Conservation (phyloP, 768 basidiomycete genomes). For the Strobilomyces confusus region DNA sequence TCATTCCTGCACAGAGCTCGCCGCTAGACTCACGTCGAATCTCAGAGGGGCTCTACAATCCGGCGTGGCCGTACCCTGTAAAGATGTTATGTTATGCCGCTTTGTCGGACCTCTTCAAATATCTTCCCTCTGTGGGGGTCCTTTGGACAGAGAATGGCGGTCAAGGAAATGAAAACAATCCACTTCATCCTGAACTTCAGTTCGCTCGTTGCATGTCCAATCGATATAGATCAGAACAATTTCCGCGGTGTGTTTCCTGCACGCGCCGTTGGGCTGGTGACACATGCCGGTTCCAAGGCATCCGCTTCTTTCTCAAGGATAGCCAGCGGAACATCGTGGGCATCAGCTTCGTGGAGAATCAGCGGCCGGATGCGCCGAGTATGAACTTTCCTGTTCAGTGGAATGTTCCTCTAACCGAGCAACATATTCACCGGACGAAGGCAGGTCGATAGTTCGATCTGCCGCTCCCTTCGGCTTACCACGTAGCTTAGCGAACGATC, state of each 20-base stretch:
- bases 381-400: constrained; percentile 63
- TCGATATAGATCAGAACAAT: constrained; percentile 65
- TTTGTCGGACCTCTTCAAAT: constrained; percentile 68
- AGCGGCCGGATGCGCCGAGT: constrained; percentile 50
- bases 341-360: constrained; percentile 66
- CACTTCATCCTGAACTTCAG: constrained; percentile 63
- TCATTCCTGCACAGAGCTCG: not conserved
- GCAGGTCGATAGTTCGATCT: constrained; percentile 32
- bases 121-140: constrained; percentile 49
- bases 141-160: constrained; percentile 29
- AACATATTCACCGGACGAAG: constrained; percentile 58
- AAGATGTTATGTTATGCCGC: constrained; percentile 66
- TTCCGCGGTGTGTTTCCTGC: constrained; percentile 80
- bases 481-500: constrained; percentile 51
- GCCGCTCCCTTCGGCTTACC: constrained; percentile 7
- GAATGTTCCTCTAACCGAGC: constrained; percentile 53
- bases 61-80: constrained; percentile 49
- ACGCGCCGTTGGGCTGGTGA: constrained; percentile 86
- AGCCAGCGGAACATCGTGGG: constrained; percentile 53
- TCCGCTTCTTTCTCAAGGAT: constrained; percentile 73
- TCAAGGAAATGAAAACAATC: constrained; percentile 26
- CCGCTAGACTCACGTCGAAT: not conserved
- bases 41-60: constrained; percentile 56
- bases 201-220: constrained; percentile 83
- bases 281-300: constrained; percentile 83